Evolutionary conservation across 106 monocot species (phyloP).

Genomic region (Allium sativum): DNA sequence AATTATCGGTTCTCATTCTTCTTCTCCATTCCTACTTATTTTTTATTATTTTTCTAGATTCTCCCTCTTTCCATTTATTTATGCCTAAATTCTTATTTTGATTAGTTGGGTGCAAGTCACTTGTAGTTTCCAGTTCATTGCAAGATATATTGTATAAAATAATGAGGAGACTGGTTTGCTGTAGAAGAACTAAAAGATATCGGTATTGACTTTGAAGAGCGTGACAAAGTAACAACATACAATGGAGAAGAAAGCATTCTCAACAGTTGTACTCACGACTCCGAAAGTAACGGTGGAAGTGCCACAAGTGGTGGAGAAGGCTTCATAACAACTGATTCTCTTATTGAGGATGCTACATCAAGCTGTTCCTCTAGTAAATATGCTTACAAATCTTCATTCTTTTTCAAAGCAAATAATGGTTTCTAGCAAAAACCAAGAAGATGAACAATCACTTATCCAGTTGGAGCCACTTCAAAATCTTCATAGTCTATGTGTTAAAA

Average conservation of each 20-base stretch:
- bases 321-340: conserved; percentile 30
- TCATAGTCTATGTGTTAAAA: conserved; percentile 28
- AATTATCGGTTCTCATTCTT: too few relatives aligned
- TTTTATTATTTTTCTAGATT: too few relatives aligned
- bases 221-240: conserved; percentile 67
- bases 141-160: too few relatives aligned
- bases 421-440: conserved; percentile 31
- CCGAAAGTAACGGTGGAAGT: conserved; percentile 30
- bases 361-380: conserved; percentile 83
- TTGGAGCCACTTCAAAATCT: conserved; percentile 32
- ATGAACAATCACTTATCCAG: conserved; percentile 38
- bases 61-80: too few relatives aligned
- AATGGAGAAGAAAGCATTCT: conserved; percentile 68
- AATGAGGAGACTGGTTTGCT: too few relatives aligned
- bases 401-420: conserved; percentile 43
- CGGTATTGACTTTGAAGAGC: too few relatives aligned
- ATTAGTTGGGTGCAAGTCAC: too few relatives aligned
- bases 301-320: conserved; percentile 16
- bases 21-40: too few relatives aligned
- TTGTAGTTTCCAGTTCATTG: too few relatives aligned
- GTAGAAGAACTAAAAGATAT: too few relatives aligned
- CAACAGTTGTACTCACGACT: conserved; percentile 48
- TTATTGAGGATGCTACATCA: conserved; percentile 46
- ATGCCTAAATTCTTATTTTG: too few relatives aligned
- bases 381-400: conserved; percentile 42